Conservation (phyloP, 495 filamentous ascomycete species). For the Bryoglossum gracile region DNA sequence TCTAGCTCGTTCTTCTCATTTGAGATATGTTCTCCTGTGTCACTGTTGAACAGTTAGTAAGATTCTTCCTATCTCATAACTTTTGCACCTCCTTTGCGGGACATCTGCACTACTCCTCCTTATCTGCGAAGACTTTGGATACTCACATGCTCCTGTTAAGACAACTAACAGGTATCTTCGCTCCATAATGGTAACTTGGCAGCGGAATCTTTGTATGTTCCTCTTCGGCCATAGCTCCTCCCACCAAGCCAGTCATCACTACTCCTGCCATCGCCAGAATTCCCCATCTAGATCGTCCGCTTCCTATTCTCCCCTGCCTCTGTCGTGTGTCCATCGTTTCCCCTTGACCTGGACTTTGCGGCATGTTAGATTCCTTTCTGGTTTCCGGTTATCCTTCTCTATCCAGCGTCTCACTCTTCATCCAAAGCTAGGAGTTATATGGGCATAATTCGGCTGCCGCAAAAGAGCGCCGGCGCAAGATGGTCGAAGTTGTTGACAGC, state of each 20-base stretch:
- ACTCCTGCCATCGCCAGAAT: neutral
- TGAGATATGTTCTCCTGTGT: slow-evolving; percentile 69
- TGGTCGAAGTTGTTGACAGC: slow-evolving; percentile 1
- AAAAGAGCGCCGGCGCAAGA: neutral
- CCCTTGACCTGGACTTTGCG: neutral
- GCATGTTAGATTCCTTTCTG: neutral
- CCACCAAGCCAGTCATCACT: neutral
- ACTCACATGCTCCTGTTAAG: slow-evolving; percentile 61
- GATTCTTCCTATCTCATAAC: neutral
- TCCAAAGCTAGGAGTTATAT: too few species aligned
- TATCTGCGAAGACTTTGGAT: neutral
- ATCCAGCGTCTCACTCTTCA: too few species aligned
- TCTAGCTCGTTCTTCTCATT: slow-evolving; percentile 74
- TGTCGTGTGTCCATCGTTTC: neutral
- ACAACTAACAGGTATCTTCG: slow-evolving; percentile 55
- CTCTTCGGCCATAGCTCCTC: neutral
- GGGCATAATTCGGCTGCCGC: too few species aligned
- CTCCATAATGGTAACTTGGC: slow-evolving; percentile 33
- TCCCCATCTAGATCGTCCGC: neutral
- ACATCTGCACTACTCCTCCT: too few species aligned
- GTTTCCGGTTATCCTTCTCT: too few species aligned
- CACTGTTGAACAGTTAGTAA: slow-evolving; percentile 31
- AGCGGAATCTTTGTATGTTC: slow-evolving; percentile 21
- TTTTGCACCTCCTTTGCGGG: neutral
- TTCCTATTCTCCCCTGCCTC: neutral